A percentile compares a stretch with the other conserved stretches of the same genome.
These are phyloP conservation scores for Yarrowia osloensis DNA, from an alignment of 805 yeast species.

Conservation along the genomic window DNA sequence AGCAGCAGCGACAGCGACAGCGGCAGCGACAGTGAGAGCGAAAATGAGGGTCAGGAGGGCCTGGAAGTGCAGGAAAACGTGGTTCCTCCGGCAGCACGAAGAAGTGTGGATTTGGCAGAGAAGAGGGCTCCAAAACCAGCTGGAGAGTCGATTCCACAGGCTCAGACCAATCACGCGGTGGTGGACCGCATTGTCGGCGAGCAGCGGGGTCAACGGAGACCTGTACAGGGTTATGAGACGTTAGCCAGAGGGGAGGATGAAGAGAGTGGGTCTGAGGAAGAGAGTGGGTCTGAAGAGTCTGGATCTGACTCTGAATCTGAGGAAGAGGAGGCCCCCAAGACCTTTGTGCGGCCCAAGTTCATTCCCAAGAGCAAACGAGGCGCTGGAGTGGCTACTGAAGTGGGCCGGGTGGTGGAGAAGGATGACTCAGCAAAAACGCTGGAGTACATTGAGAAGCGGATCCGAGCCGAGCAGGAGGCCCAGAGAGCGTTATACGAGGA, in stretches of 20 bases:
- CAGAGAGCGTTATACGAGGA: conserved; percentile 35
- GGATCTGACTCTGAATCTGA: conserved; percentile 32
- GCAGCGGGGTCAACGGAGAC: conserved; percentile 3
- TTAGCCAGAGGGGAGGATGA: not conserved
- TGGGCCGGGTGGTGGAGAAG: conserved; percentile 7
- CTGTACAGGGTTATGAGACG: conserved; percentile 11
- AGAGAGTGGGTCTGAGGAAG: conserved; percentile 13
- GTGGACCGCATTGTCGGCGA: conserved; percentile 12
- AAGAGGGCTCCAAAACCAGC: not conserved
- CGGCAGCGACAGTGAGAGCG: conserved; percentile 3
- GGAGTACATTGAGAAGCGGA: conserved; percentile 38
- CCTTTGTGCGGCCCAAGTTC: conserved; percentile 38
- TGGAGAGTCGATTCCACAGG: not conserved
- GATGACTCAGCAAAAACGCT: conserved; percentile 1
- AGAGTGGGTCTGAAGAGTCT: conserved; percentile 28
- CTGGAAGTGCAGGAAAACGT: not conserved
- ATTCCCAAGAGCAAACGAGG: conserved; percentile 38
- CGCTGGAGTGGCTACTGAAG: conserved; percentile 33
- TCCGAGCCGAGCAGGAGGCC: conserved; percentile 38
- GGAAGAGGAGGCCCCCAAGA: not conserved
- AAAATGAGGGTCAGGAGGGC: not conserved
- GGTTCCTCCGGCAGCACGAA: not conserved
- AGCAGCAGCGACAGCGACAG: conserved; percentile 9
- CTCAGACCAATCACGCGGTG: not conserved
- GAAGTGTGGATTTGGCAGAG: not conserved